Conservation (phyloP, 768 basidiomycete genomes). For the Lactarius psammicola region DNA sequence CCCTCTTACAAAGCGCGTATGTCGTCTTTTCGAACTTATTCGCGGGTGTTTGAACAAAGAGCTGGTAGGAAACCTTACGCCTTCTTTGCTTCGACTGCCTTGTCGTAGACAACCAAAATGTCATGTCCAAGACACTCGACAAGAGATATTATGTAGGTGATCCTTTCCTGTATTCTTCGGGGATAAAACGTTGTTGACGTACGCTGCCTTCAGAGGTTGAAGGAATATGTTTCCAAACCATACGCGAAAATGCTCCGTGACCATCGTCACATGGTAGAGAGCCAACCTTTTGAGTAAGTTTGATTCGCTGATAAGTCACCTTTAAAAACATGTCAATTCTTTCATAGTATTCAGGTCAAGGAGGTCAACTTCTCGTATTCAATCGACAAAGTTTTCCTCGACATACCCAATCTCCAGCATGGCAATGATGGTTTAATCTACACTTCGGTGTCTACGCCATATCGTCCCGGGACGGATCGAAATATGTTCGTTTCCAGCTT, state of each 20-base stretch:
- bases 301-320: neutral
- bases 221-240: conserved; percentile 80
- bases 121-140: conserved; percentile 80
- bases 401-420: conserved; percentile 85
- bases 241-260: conserved; percentile 67
- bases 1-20: conserved; percentile 64
- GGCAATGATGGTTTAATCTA: conserved; percentile 97
- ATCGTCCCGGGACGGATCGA: conserved; percentile 75
- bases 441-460: conserved; percentile 83
- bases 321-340: neutral
- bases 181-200: neutral
- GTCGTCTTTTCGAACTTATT: conserved; percentile 31
- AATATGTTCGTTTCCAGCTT: conserved; percentile 61
- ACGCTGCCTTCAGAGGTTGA: conserved; percentile 55
- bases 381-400: conserved; percentile 82
- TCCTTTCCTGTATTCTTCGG: neutral
- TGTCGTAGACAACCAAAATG: conserved; percentile 79
- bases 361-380: conserved; percentile 84
- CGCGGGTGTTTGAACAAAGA: conserved; percentile 16
- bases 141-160: conserved; percentile 85
- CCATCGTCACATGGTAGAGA: conserved; percentile 60
- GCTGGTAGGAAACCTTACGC: conserved; percentile 68
- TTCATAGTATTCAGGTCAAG: conserved; percentile 77
- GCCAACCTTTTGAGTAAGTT: conserved; percentile 82
- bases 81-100: conserved; percentile 92